Percentiles rank a stretch among this genome's conserved stretches.
phyloP scores from a whole-genome alignment of 306 rosid genomes.

The Arachis hypogaea region DNA sequence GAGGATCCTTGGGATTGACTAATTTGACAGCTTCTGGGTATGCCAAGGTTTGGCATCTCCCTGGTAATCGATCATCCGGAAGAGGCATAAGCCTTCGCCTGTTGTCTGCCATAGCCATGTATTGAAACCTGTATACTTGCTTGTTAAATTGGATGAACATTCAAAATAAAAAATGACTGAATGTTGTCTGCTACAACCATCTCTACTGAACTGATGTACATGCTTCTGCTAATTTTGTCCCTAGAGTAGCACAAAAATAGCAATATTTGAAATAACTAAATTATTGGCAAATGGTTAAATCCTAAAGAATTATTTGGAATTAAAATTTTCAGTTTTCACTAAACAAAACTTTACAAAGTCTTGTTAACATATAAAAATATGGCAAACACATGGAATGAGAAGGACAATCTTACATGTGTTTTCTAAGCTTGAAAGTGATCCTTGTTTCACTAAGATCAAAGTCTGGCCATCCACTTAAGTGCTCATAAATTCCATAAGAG shows the following conservation, averaged over 20 bases:
- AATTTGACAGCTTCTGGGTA: constrained; percentile 77
- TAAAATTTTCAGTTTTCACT: constrained; percentile 27
- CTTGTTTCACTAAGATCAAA: constrained; percentile 78
- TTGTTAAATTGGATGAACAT: constrained; percentile 45
- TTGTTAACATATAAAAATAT: constrained; percentile 9
- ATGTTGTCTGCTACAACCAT: constrained; percentile 51
- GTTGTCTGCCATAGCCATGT: constrained; percentile 90
- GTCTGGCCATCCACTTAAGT: constrained; percentile 83
- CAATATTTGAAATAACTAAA: constrained; percentile 23
- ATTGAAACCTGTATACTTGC: constrained; percentile 68
- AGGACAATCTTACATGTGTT: constrained; percentile 61
- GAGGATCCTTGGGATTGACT: constrained; percentile 67
- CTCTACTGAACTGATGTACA: constrained; percentile 39
- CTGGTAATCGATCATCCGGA: constrained; percentile 78
- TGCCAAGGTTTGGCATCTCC: constrained; percentile 65
- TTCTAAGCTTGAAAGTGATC: constrained; percentile 85
- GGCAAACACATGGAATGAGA: constrained; percentile 13
- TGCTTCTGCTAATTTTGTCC: constrained; percentile 8
- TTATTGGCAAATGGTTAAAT: constrained; percentile 1
- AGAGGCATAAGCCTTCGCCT: constrained; percentile 80
- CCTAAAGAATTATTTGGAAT: neutral
- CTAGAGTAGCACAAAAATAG: constrained; percentile 18
- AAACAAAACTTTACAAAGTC: neutral
- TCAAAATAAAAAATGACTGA: constrained; percentile 32
- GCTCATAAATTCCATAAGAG: constrained; percentile 86